Conservation (phyloP, 129 eudicot species). For the Artemisia argyi region DNA sequence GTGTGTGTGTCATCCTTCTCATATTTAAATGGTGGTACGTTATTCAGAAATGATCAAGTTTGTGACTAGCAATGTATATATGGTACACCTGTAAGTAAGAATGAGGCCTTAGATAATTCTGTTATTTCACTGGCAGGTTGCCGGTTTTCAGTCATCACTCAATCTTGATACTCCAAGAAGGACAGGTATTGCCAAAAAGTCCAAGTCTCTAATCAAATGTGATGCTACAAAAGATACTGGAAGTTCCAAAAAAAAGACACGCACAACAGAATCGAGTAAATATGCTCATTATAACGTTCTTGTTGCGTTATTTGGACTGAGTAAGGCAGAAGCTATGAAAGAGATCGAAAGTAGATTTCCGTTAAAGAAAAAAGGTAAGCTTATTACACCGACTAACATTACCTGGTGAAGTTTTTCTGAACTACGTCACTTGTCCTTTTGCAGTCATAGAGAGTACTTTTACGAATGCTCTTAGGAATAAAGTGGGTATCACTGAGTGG, state of each 20-base stretch:
- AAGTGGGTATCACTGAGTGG: background rate
- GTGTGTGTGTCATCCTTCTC: no score
- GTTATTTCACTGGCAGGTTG: background rate
- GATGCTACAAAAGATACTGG: no score
- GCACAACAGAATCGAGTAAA: background rate
- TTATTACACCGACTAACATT: no score
- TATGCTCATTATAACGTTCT: background rate
- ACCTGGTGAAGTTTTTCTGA: background rate
- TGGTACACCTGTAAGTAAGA: no score
- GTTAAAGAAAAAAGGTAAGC: background rate
- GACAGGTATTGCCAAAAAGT: background rate
- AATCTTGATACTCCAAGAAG: background rate
- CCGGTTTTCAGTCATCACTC: background rate
- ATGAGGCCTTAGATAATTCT: background rate
- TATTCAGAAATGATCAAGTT: no score
- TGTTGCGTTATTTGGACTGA: slow-evolving; percentile 1
- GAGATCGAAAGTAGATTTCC: background rate
- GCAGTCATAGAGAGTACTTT: background rate
- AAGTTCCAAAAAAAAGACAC: background rate
- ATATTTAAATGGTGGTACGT: no score
- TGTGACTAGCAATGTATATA: no score
- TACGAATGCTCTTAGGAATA: background rate
- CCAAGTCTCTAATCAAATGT: no score
- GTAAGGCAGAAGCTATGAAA: background rate
- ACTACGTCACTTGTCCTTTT: background rate